Percentiles rank a stretch among this genome's conserved stretches.
phyloP scores from a whole-genome alignment of 805 yeast genomes.

The Lachancea nothofagi region DNA sequence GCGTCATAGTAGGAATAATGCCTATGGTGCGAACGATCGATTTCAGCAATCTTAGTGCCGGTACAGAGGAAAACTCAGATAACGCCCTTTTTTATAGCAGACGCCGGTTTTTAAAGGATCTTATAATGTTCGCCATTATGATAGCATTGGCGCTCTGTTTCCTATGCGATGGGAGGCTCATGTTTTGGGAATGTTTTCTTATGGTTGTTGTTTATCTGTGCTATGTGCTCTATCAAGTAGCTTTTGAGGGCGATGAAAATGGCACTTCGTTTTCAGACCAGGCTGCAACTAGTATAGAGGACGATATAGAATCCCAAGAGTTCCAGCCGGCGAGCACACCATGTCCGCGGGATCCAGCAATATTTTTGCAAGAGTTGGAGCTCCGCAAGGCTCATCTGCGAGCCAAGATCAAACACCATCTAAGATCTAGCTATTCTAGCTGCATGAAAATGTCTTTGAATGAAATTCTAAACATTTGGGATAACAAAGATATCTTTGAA shows the following conservation, averaged over 20 bases:
- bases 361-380: constrained; percentile 4
- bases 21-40: constrained; percentile 61
- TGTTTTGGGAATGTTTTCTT: constrained; percentile 47
- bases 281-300: background rate
- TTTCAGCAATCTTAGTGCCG: constrained; percentile 35
- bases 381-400: constrained; percentile 17
- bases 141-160: constrained; percentile 46
- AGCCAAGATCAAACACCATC: constrained; percentile 19
- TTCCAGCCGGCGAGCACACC: background rate
- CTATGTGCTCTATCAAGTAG: constrained; percentile 49
- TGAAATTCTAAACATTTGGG: constrained; percentile 30
- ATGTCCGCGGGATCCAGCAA: background rate
- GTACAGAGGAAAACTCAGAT: too few species aligned
- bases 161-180: constrained; percentile 50
- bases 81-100: constrained; percentile 29
- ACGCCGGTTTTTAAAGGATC: constrained; percentile 53
- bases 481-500: constrained; percentile 15
- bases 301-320: background rate
- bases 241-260: background rate
- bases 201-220: constrained; percentile 51
- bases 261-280: background rate
- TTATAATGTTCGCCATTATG: constrained; percentile 48
- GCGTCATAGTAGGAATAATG: constrained; percentile 77
- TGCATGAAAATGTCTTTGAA: constrained; percentile 25
- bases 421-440: constrained; percentile 23